Evolutionary conservation across 1,284 basidiomycete species (phyloP).

Genomic region (Lentinula novae-zelandiae): DNA sequence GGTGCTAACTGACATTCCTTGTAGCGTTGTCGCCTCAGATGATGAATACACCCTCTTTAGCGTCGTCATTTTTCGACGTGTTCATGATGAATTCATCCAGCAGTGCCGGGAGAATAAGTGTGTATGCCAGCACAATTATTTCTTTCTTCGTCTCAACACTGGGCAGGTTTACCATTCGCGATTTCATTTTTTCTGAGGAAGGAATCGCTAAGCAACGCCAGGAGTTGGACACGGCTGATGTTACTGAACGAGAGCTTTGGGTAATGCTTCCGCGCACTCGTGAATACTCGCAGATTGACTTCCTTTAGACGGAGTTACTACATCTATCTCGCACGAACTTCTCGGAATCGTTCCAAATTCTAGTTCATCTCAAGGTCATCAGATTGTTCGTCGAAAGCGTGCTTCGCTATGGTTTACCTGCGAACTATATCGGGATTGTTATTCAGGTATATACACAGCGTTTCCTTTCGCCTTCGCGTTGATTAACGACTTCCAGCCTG

Average conservation of each 20-base stretch:
- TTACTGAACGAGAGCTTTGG: slow-evolving; percentile 97
- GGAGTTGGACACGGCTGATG: slow-evolving; percentile 78
- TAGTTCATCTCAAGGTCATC: slow-evolving; percentile 92
- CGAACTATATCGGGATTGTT: slow-evolving; percentile 82
- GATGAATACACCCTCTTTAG: slow-evolving; percentile 88
- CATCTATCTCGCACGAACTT: slow-evolving; percentile 93
- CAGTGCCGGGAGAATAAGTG: slow-evolving; percentile 96
- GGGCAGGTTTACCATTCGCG: slow-evolving; percentile 80
- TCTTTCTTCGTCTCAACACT: slow-evolving; percentile 2
- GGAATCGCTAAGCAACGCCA: slow-evolving; percentile 80
- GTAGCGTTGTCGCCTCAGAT: slow-evolving; percentile 71
- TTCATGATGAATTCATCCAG: slow-evolving; percentile 91
- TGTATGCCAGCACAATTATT: slow-evolving; percentile 16
- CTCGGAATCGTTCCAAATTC: slow-evolving; percentile 92
- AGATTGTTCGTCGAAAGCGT: slow-evolving; percentile 95
- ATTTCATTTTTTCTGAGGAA: slow-evolving; percentile 91
- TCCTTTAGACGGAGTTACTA: slow-evolving; percentile 84
- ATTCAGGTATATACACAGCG: slow-evolving; percentile 58
- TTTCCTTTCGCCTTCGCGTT: not conserved
- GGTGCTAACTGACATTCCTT: slow-evolving; percentile 10
- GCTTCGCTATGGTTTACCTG: slow-evolving; percentile 91
- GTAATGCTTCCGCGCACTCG: slow-evolving; percentile 34
- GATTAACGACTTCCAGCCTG: slow-evolving; percentile 57
- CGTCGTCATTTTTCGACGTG: slow-evolving; percentile 89
- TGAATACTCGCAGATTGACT: slow-evolving; percentile 12